Evolutionary conservation across 768 basidiomycete species (phyloP), one percentile per base, ranked within the genome.

Genomic region (Trametes punicea): DNA sequence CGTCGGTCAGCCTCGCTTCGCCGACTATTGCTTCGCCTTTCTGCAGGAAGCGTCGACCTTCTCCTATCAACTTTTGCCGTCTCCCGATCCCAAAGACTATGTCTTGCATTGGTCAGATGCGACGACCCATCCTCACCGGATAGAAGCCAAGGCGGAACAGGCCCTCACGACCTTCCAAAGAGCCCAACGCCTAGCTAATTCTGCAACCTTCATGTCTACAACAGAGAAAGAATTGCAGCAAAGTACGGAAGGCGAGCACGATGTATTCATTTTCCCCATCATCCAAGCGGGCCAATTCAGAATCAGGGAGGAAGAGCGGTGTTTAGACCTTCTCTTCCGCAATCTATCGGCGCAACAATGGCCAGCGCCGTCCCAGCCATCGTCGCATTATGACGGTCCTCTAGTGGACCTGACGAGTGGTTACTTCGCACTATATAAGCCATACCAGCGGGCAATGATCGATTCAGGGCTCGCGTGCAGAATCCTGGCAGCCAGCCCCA

Each of bases 261-360:
- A 69, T 15, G 83, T 87, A 0, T 66, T 85, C 45, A 66, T 95
- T 20, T 83, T 88, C 64, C 95, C 95, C 7, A 73, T 95, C 48
- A 86, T 97, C 18, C 95, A 98, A 71, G 91, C 86, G 0, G 94
- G 94, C 2, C 90, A 93, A 59, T 87, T 97, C 66, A 80, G 83
- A 51, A 77, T 97, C 51, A 82, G 85, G 29, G 92, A 98, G 70
- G 94, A 98, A 72, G 93, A 96, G 65, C 72, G 72, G 3, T 75
- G 76, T 20, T 69, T 93, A 26, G 62, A 71, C 6, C 67, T 75
- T 29, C 76, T 93, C 21, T 90, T 92, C 62, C 66, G 79, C n/a
- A 69, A 76, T 54, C 60, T 86, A 25, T 65, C 69, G 5, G 63
- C 18, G 29, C 64, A 51, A 21, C 50, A 49, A 26, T 26, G 39